Evolutionary conservation across 2,329 filamentous ascomycete species (phyloP).

Genomic region (Didymella lethalis): DNA sequence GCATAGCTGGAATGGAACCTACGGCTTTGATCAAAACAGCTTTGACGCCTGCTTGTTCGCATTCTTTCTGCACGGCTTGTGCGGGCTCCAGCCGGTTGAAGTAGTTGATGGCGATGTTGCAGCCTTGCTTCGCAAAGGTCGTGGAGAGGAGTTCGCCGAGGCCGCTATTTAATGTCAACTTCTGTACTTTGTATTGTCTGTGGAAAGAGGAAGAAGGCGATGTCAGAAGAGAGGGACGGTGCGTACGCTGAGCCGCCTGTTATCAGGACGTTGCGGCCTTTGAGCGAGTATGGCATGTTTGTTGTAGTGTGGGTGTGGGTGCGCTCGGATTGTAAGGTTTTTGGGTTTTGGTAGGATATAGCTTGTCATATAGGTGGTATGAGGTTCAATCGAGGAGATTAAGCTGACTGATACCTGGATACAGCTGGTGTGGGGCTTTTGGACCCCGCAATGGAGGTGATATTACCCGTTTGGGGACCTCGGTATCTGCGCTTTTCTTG

Average conservation of each 20-base stretch:
- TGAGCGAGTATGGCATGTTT: conserved; percentile 68
- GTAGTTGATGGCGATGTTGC: conserved; percentile 78
- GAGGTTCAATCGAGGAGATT: neutral
- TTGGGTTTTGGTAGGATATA: too few relatives aligned
- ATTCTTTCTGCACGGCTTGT: conserved; percentile 62
- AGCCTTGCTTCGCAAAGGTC: conserved; percentile 72
- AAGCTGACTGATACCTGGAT: neutral
- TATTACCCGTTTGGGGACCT: conserved; percentile 4
- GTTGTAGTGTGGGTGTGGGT: neutral
- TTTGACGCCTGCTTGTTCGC: conserved; percentile 62
- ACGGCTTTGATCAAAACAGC: conserved; percentile 65
- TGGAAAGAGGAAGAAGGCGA: too few relatives aligned
- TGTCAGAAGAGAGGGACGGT: too few relatives aligned
- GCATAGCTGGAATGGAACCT: too few relatives aligned
- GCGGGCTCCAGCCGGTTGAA: conserved; percentile 68
- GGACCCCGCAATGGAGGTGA: conserved; percentile 15
- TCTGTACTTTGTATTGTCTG: too few relatives aligned
- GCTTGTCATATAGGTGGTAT: too few relatives aligned
- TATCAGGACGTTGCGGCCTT: conserved; percentile 68
- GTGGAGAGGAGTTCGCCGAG: conserved; percentile 73
- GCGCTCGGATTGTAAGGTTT: neutral
- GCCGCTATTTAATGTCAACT: conserved; percentile 58
- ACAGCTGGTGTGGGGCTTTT: conserved; percentile 11
- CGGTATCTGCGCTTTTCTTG: neutral
- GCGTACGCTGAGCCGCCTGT: conserved; percentile 69